Percentiles rank a stretch among this genome's conserved stretches.
phyloP scores from a whole-genome alignment of 306 rosid species.

The Medicago lupulina region DNA sequence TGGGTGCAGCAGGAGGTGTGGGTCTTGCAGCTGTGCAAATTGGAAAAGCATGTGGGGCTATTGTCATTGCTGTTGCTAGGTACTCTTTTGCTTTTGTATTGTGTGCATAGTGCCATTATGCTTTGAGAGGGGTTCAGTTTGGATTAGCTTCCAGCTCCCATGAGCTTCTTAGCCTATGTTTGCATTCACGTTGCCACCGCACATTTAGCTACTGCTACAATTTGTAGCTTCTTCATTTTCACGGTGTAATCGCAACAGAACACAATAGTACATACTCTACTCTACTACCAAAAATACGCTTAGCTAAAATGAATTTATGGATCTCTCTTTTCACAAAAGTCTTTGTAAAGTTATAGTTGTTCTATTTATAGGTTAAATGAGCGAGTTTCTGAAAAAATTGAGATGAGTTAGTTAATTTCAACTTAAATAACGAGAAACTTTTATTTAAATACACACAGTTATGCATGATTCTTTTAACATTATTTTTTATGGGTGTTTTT shows the following conservation, averaged over 20 bases:
- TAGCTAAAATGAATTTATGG: background rate
- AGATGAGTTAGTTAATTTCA: background rate
- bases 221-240: too few relatives aligned
- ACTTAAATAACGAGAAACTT: background rate
- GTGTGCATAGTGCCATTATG: background rate
- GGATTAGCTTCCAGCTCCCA: background rate
- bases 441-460: background rate
- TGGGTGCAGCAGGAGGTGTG: constrained; percentile 97
- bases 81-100: constrained; percentile 37
- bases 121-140: background rate
- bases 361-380: background rate
- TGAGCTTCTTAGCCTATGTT: background rate
- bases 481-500: background rate
- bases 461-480: background rate
- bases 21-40: constrained; percentile 95
- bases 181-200: too few relatives aligned
- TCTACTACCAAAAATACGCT: too few relatives aligned
- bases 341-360: background rate
- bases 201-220: too few relatives aligned
- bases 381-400: background rate
- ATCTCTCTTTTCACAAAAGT: background rate
- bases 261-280: too few relatives aligned
- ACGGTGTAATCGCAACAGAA: too few relatives aligned
- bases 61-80: constrained; percentile 97
- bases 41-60: constrained; percentile 83